Base-by-base conservation (phyloP, 768 basidiomycete species). In the Bullera alba region DNA sequence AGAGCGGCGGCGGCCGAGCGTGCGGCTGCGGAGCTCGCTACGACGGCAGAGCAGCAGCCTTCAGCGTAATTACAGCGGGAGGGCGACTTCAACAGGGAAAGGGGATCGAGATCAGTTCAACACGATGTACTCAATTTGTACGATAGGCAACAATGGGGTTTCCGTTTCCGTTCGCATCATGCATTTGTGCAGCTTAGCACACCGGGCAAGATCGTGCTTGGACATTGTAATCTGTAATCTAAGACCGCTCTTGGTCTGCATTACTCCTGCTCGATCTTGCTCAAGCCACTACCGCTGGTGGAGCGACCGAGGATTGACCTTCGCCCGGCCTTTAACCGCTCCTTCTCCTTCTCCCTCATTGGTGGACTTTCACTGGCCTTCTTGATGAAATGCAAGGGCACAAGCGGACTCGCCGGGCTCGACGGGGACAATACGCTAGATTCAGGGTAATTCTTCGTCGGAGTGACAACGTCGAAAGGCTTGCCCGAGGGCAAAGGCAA, bases 331-430 rank as follows among this genome's bases (percentile, higher is more conserved):
- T 27, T 14, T 5, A 26, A 10, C 42, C 23, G 52, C 43, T 62
- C 60, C 42, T 60, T 62, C 55, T 68, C 63, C 44, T 51, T 58
- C 37, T 65, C 61, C 29, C 61, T 44, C 15, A 60, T 39, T 4
- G 54, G 46, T 12, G 66, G 66, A 26, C 54, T 58, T 25, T 68
- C 63, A 8, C 58, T 60, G 32, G 85, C 89, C 42, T 83, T 81
- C 49, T 88, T 78, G 57, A 93, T 80, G 73, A 89, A 91, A 67
- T 92, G 87, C 39, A 93, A 73, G 1, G 89, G 81, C 6, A 83
- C 82, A 45, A 89, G 69, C 10, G 88, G 85, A 23, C 48, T 54
- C 0, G 87, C 87, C 16, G 23, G 22, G 43, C n/a, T 34, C 37
- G 42, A 43, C 37, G 22, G 7, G 23, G 27, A 17, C 32, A 34